Evolutionary conservation across 257 asterid species (phyloP).

Genomic region (Ehretia macrophylla): DNA sequence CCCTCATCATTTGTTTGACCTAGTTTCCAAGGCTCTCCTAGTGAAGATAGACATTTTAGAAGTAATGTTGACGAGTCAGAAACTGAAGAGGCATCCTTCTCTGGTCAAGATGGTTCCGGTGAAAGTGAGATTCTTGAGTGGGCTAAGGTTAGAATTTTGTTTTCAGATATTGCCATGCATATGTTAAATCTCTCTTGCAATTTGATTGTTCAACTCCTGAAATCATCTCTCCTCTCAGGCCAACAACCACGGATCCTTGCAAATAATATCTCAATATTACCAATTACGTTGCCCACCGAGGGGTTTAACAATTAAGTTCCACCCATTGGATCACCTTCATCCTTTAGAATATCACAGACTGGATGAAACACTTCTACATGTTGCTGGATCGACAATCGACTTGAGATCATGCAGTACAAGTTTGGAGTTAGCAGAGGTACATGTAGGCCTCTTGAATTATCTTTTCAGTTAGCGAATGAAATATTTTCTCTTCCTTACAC

Average conservation of each 20-base stretch:
- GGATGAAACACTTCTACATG: conserved; percentile 57
- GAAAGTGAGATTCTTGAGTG: conserved; percentile 82
- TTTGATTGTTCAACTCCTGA: conserved; percentile 13
- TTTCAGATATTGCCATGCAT: neutral
- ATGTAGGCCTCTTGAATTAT: neutral
- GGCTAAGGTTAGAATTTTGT: conserved; percentile 74
- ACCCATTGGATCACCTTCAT: conserved; percentile 91
- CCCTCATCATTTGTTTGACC: conserved; percentile 11
- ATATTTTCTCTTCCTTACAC: neutral
- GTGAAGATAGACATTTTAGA: conserved; percentile 73
- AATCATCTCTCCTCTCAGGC: conserved; percentile 46
- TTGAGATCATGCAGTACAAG: conserved; percentile 79
- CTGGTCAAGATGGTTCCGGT: conserved; percentile 80
- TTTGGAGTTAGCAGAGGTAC: conserved; percentile 93
- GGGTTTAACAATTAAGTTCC: conserved; percentile 79
- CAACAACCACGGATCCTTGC: conserved; percentile 75
- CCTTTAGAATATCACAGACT: conserved; percentile 84
- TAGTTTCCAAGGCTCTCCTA: conserved; percentile 85
- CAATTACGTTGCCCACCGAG: conserved; percentile 58
- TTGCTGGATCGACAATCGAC: conserved; percentile 85
- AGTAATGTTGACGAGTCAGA: conserved; percentile 72
- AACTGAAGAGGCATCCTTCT: conserved; percentile 83
- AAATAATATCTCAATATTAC: conserved; percentile 81
- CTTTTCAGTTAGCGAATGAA: neutral
- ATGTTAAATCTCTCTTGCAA: neutral